Conservation (phyloP, 768 basidiomycete species). For the Russula sp. region DNA sequence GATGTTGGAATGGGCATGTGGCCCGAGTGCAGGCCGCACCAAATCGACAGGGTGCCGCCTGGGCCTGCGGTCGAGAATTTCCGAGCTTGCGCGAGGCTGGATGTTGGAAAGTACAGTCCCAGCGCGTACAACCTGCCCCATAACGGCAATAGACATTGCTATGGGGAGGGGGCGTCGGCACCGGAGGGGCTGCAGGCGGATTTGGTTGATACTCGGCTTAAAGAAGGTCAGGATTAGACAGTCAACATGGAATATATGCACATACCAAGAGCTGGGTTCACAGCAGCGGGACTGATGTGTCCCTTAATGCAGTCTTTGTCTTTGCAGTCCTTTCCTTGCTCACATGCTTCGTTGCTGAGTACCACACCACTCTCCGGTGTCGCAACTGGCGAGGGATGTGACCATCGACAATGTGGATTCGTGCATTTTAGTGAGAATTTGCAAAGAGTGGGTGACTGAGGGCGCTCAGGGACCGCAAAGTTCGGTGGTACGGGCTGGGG, state of each 20-base stretch:
- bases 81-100: constrained; percentile 29
- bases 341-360: constrained; percentile 89
- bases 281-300: constrained; percentile 83
- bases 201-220: constrained; percentile 20
- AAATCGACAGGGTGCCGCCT: constrained; percentile 58
- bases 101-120: constrained; percentile 63
- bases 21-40: constrained; percentile 77
- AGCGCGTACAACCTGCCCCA: constrained; percentile 79
- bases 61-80: constrained; percentile 9
- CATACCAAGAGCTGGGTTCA: constrained; percentile 54
- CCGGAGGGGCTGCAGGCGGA: constrained; percentile 37
- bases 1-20: constrained; percentile 74
- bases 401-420: constrained; percentile 83
- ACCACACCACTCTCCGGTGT: constrained; percentile 94
- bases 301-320: constrained; percentile 92
- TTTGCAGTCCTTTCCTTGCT: constrained; percentile 81
- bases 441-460: constrained; percentile 86
- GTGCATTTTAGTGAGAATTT: constrained; percentile 90
- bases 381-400: constrained; percentile 96
- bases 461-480: constrained; percentile 66
- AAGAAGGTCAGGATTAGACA: not conserved
- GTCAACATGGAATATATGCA: constrained; percentile 9
- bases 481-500: constrained; percentile 35
- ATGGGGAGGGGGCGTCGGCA: constrained; percentile 27
- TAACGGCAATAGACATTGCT: constrained; percentile 63